These are phyloP conservation scores for Herpetospermum pedunculosum DNA, from an alignment of 306 rosid genomes.

Conservation along the genomic window DNA sequence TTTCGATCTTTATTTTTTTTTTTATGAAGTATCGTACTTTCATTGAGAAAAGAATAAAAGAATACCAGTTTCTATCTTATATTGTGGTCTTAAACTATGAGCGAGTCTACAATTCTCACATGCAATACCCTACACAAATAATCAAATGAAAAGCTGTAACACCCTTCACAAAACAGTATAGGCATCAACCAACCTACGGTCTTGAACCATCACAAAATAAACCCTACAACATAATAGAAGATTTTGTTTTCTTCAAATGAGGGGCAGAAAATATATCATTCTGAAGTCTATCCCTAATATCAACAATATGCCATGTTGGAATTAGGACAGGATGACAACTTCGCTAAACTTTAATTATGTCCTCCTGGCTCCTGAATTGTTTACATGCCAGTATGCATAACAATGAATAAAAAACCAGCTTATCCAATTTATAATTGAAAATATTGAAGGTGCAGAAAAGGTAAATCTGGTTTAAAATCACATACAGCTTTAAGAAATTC, in stretches of 20 bases:
- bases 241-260: neutral
- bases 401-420: neutral
- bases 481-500: slow-evolving; percentile 92
- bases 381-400: neutral
- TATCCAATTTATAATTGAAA: neutral
- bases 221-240: neutral
- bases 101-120: neutral
- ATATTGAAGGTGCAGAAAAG: neutral
- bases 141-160: neutral
- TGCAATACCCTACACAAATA: neutral
- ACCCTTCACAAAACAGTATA: neutral
- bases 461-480: slow-evolving; percentile 9
- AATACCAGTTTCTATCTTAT: neutral
- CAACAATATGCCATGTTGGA: neutral
- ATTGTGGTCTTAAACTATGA: neutral
- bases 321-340: neutral
- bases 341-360: neutral
- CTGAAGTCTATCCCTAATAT: neutral
- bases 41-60: too few species aligned
- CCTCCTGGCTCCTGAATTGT: neutral
- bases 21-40: too few species aligned
- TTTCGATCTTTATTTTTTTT: too few species aligned
- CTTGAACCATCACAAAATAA: neutral
- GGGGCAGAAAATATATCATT: neutral
- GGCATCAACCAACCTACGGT: neutral